A percentile compares a stretch with the other conserved stretches of the same genome.
phyloP scores from a whole-genome alignment of 148 eudicot species.

The Chenopodium suecicum region DNA sequence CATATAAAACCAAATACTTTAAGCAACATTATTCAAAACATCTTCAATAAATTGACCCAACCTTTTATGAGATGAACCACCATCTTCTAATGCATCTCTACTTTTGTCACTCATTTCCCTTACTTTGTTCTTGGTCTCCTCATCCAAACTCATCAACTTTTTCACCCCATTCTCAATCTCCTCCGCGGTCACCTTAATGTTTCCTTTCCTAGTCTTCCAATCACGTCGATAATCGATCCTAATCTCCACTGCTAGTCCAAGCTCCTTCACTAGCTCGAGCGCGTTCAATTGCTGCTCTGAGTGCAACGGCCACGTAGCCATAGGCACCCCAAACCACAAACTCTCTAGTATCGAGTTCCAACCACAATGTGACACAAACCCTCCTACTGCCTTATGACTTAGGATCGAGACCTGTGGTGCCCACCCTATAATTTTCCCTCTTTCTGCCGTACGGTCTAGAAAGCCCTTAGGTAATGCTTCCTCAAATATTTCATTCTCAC shows the following conservation, averaged over 20 bases:
- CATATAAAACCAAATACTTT: not conserved
- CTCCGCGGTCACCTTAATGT: slow-evolving; percentile 20
- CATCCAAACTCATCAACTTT: slow-evolving; percentile 22
- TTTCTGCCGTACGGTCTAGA: not conserved
- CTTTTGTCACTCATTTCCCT: slow-evolving; percentile 19
- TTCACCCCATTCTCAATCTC: slow-evolving; percentile 33
- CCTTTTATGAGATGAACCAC: slow-evolving; percentile 31
- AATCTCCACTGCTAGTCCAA: slow-evolving; percentile 26
- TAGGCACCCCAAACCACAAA: slow-evolving; percentile 30
- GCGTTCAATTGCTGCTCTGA: slow-evolving; percentile 36
- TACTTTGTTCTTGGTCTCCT: slow-evolving; percentile 13
- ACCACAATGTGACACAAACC: slow-evolving; percentile 36
- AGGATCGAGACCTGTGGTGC: slow-evolving; percentile 28
- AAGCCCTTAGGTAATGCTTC: slow-evolving; percentile 40
- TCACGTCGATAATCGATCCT: slow-evolving; percentile 23
- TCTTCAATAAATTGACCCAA: slow-evolving; percentile 26
- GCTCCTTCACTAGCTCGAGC: slow-evolving; percentile 27
- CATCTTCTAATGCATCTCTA: slow-evolving; percentile 27
- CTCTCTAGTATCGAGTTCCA: slow-evolving; percentile 28
- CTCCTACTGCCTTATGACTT: slow-evolving; percentile 24
- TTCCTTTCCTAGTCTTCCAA: not conserved
- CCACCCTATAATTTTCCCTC: slow-evolving; percentile 40
- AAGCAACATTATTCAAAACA: not conserved
- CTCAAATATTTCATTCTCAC: not conserved
- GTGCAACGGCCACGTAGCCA: slow-evolving; percentile 27